Conservation (phyloP, 495 filamentous ascomycete species). For the Penicillium flavigenum region DNA sequence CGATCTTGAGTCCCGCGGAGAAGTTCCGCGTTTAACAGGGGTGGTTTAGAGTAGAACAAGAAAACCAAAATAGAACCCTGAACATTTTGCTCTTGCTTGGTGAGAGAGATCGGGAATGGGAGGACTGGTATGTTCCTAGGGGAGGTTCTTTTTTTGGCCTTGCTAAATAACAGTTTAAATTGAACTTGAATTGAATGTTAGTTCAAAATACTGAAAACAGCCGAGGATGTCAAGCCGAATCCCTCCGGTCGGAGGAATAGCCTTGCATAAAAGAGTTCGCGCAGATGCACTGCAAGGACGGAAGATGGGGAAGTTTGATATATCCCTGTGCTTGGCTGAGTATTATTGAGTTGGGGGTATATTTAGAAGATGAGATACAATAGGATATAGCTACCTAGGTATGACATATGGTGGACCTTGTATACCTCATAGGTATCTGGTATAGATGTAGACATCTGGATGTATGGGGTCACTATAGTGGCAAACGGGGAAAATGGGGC, state of each 20-base stretch:
- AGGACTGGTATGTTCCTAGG: background rate
- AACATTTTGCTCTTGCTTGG: slow-evolving; percentile 5
- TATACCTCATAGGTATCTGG: background rate
- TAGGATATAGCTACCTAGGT: background rate
- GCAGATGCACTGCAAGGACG: slow-evolving; percentile 25
- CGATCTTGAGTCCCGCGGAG: slow-evolving; percentile 18
- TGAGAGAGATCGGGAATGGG: background rate
- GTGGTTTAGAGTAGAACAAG: background rate
- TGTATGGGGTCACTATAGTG: slow-evolving; percentile 1
- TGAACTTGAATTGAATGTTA: slow-evolving; percentile 4
- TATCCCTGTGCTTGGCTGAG: slow-evolving; percentile 11
- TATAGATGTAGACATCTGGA: background rate
- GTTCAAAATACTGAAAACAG: slow-evolving; percentile 2
- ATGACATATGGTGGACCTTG: no score
- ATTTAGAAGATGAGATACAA: background rate
- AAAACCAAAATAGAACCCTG: slow-evolving; percentile 16
- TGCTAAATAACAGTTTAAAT: slow-evolving; percentile 3
- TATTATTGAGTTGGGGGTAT: background rate
- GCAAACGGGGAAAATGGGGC: slow-evolving; percentile 16
- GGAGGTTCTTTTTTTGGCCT: background rate
- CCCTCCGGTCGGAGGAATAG: slow-evolving; percentile 20
- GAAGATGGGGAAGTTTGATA: slow-evolving; percentile 19
- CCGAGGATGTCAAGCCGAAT: slow-evolving; percentile 18
- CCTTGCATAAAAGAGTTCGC: slow-evolving; percentile 8
- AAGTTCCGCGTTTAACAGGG: background rate